A percentile compares a stretch with the other conserved stretches of the same genome.
phyloP scores from a whole-genome alignment of 2,329 filamentous ascomycete genomes.

The Calcarisporium arbuscula region DNA sequence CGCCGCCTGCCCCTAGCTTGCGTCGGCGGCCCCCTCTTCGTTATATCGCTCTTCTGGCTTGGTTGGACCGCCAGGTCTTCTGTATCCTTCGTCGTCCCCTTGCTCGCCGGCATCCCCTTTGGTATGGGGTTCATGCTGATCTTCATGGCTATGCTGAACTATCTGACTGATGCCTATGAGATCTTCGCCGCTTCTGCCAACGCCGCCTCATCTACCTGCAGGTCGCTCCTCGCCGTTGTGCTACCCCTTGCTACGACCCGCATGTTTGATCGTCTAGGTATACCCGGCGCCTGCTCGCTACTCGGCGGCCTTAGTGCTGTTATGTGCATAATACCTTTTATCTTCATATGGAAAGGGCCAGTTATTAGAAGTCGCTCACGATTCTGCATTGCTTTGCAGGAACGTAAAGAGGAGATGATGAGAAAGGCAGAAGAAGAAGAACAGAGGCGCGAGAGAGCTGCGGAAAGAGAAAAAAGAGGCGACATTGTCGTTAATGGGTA shows the following conservation, averaged over 20 bases:
- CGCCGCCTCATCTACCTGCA: slow-evolving; percentile 78
- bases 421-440: slow-evolving; percentile 29
- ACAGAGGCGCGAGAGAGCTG: slow-evolving; percentile 20
- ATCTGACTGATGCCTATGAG: slow-evolving; percentile 62
- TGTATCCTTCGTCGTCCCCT: slow-evolving; percentile 48
- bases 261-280: slow-evolving; percentile 42
- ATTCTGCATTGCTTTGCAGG: slow-evolving; percentile 55
- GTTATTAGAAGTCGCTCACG: slow-evolving; percentile 48
- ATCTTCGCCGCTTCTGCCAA: slow-evolving; percentile 67
- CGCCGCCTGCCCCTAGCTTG: slow-evolving; percentile 66
- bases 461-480: slow-evolving; percentile 14
- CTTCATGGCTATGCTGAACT: slow-evolving; percentile 59
- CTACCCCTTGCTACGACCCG: slow-evolving; percentile 49
- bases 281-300: slow-evolving; percentile 45
- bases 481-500: too few relatives aligned
- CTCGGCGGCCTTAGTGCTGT: slow-evolving; percentile 43
- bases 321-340: slow-evolving; percentile 44
- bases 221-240: slow-evolving; percentile 85
- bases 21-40: slow-evolving; percentile 60
- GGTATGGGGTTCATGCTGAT: slow-evolving; percentile 56
- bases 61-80: slow-evolving; percentile 48
- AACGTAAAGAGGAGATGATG: slow-evolving; percentile 42
- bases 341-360: slow-evolving; percentile 50
- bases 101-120: slow-evolving; percentile 55
- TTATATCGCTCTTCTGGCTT: slow-evolving; percentile 52